Percentiles rank a stretch among this genome's conserved stretches.
These are phyloP conservation scores for Chlorella ohadii DNA, from an alignment of 139 green algal genomes.

Conservation along the genomic window DNA sequence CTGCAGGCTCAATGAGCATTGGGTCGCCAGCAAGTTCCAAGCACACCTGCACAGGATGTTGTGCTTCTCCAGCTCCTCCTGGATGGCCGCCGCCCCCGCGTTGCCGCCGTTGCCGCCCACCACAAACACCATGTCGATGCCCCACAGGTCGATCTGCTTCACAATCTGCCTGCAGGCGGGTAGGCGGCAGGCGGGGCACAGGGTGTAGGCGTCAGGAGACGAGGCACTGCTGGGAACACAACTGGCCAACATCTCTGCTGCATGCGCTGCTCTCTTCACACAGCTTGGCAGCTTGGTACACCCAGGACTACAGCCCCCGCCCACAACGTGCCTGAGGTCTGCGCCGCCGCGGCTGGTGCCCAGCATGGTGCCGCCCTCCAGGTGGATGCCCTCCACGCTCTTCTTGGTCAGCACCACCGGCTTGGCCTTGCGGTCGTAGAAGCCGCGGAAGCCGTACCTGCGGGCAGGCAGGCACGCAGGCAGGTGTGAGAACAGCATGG, in stretches of 20 bases:
- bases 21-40: neutral
- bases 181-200: neutral
- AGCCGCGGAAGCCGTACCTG: constrained; percentile 87
- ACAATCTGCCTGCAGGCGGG: constrained; percentile 88
- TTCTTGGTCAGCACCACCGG: constrained; percentile 86
- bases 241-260: no score
- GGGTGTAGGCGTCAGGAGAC: neutral
- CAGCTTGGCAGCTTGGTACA: neutral
- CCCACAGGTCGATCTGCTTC: constrained; percentile 94
- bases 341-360: constrained; percentile 93
- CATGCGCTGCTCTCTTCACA: no score
- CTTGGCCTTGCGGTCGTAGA: constrained; percentile 80
- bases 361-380: constrained; percentile 96
- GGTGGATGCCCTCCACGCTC: constrained; percentile 93
- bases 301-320: neutral
- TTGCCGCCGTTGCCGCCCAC: constrained; percentile 95
- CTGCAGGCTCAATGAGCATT: no score
- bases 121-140: constrained; percentile 97
- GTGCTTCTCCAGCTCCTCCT: constrained; percentile 62
- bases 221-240: no score
- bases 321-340: constrained; percentile 72
- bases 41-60: constrained; percentile 41
- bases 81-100: constrained; percentile 82
- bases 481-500: neutral
- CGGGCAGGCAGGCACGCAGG: neutral